Evolutionary conservation across 345 rosid species (phyloP).

Genomic region (Brassica juncea): DNA sequence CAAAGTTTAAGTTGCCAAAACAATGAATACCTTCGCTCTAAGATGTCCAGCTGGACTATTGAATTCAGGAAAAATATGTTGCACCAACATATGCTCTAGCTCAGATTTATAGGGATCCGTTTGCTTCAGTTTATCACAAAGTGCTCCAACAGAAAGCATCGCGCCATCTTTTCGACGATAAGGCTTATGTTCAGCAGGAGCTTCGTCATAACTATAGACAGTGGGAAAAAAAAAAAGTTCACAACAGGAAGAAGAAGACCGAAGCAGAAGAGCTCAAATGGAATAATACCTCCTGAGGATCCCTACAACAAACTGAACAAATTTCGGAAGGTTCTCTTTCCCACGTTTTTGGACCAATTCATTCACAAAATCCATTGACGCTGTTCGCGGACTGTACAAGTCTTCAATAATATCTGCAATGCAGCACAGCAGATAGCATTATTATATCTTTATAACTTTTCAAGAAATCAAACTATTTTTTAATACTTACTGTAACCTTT

Average conservation of each 20-base stretch:
- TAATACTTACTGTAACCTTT: conserved; percentile 92
- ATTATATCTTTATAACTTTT: background rate
- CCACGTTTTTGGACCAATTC: conserved; percentile 96
- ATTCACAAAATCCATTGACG: conserved; percentile 96
- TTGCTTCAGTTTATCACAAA: conserved; percentile 95
- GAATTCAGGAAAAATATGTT: conserved; percentile 92
- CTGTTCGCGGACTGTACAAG: conserved; percentile 96
- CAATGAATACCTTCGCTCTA: conserved; percentile 74
- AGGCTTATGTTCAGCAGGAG: conserved; percentile 71
- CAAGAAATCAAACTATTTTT: background rate
- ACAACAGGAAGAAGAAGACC: conserved; percentile 16
- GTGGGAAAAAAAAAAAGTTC: conserved; percentile 10
- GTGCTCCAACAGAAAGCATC: conserved; percentile 95
- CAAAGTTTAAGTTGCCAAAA: conserved; percentile 6
- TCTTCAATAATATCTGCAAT: conserved; percentile 94
- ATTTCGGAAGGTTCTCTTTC: conserved; percentile 89
- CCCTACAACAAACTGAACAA: conserved; percentile 77
- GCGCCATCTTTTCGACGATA: conserved; percentile 97
- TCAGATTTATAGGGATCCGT: conserved; percentile 91
- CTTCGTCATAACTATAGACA: conserved; percentile 70
- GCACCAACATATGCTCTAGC: conserved; percentile 85
- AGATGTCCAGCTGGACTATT: conserved; percentile 86
- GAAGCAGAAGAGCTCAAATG: conserved; percentile 29
- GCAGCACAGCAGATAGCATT: conserved; percentile 33
- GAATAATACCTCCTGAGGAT: conserved; percentile 74